phyloP scores from a whole-genome alignment of 1,284 basidiomycete genomes.

The Calocybe gambosa region DNA sequence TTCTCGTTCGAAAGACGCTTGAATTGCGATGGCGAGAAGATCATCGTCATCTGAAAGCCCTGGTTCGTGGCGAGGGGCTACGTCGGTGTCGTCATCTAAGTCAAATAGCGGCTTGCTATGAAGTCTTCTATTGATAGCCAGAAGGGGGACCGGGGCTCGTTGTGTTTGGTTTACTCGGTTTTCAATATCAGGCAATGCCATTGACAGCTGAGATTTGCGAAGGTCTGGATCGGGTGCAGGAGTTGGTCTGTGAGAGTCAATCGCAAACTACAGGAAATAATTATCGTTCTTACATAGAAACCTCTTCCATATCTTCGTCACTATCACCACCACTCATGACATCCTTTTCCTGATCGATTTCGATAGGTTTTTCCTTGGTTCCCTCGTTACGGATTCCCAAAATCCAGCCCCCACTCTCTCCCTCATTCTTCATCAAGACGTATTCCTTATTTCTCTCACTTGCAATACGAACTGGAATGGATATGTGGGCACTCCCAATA shows the following conservation, averaged over 20 bases:
- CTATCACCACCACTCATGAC: constrained; percentile 30
- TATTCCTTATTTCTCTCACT: constrained; percentile 94
- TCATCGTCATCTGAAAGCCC: constrained; percentile 29
- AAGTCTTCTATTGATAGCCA: constrained; percentile 23
- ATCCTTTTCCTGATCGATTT: constrained; percentile 58
- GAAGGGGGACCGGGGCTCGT: constrained; percentile 24
- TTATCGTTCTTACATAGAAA: constrained; percentile 48
- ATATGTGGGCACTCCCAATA: constrained; percentile 85
- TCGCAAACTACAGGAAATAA: not conserved
- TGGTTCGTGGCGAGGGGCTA: constrained; percentile 13
- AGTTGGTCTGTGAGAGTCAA: constrained; percentile 25
- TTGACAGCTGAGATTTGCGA: constrained; percentile 56
- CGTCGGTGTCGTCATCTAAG: constrained; percentile 33
- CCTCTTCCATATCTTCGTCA: constrained; percentile 73
- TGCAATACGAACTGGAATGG: constrained; percentile 89
- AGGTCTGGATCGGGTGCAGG: constrained; percentile 56
- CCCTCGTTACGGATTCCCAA: constrained; percentile 83
- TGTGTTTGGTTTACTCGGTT: constrained; percentile 44
- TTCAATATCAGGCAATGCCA: constrained; percentile 62
- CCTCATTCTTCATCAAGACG: constrained; percentile 86
- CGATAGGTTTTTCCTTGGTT: constrained; percentile 79
- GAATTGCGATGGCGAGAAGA: constrained; percentile 51
- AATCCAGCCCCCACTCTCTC: constrained; percentile 86
- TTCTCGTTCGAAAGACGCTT: constrained; percentile 45
- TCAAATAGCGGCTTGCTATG: constrained; percentile 43